Base-by-base conservation (phyloP, 1,284 basidiomycete genomes). In the Phaffia rhodozyma region DNA sequence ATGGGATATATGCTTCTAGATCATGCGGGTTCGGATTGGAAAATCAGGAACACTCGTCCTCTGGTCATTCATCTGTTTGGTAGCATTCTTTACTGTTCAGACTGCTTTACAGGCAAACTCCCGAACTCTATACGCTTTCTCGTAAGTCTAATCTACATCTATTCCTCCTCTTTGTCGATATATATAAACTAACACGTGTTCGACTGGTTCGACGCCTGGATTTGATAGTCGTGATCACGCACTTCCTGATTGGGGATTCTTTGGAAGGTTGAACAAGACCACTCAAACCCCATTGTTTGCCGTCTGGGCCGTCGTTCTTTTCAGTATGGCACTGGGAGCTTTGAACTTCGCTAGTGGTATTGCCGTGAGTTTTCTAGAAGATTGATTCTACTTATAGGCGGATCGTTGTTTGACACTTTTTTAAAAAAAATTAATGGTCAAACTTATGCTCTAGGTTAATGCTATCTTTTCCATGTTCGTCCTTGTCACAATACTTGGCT, bases 41-140 rank as follows among this genome's bases (percentile, higher is more conserved):
- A 84, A 81, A 67, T 78, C 78, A 0, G 83, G 86, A 20, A 82
- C 87, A 32, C 79, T 91, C 52, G 80, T 84, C 59, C 78, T 92
- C 47, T 91, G 88, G 89, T 60, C 67, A 21, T 69, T 69, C 53
- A 61, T 69, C 54, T 69, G 66, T 48, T 38, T 59, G 38, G 48
- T 61, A 55, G 32, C 58, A 5, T 11, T 32, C 29, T 90, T 89
- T 74, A 87, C 91, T 56, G 83, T 85, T 50, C 88, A 90, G 61
- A 80, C 80, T 5, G 80, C 86, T 29, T 79, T 91, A 4, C 92
- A 96, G 75, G 91, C 91, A 13, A 85, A 84, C 63, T 90, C 90
- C 5, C 83, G 91, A 57, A 87, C 89, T 0, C 79, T 93, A 53
- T 94, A 90, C 71, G 92, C 92, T 4, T 90, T 97, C 78, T 88